A percentile compares a stretch with the other conserved stretches of the same genome.
phyloP scores from a whole-genome alignment of 1,284 basidiomycete genomes.

The Leccinum brunneo-olivaceum region DNA sequence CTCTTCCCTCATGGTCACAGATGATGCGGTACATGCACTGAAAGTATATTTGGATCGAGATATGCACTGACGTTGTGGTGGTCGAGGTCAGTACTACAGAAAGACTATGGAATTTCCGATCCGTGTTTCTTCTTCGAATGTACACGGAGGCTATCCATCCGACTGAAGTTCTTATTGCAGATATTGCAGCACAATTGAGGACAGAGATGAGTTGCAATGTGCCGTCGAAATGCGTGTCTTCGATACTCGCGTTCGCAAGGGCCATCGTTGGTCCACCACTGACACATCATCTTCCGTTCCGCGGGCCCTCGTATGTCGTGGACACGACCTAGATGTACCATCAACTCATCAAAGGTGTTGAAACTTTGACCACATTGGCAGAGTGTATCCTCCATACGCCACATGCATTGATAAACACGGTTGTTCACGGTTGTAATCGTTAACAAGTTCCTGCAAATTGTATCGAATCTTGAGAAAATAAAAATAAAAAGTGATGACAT shows the following conservation, averaged over 20 bases:
- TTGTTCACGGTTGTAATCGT: background rate
- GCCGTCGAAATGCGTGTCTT: background rate
- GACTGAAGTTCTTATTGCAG: conserved; percentile 3
- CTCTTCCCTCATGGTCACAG: too few relatives aligned
- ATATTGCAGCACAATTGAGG: background rate
- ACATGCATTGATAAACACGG: conserved; percentile 6
- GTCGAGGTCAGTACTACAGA: too few relatives aligned
- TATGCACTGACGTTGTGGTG: too few relatives aligned
- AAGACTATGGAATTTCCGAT: background rate
- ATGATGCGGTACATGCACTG: too few relatives aligned
- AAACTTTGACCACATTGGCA: conserved; percentile 1
- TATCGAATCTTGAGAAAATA: background rate
- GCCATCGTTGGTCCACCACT: background rate
- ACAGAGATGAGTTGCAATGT: conserved; percentile 1
- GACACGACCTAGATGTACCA: background rate
- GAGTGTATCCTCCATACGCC: background rate
- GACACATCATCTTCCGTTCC: background rate
- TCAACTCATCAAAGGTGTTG: background rate
- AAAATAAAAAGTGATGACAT: background rate
- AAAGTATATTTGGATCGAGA: too few relatives aligned
- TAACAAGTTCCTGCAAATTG: background rate
- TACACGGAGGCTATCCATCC: background rate
- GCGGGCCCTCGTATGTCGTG: conserved; percentile 5
- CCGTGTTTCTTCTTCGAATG: background rate
- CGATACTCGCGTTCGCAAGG: background rate